Conservation (phyloP, 208 protist species). For the Strigomonas galati region DNA sequence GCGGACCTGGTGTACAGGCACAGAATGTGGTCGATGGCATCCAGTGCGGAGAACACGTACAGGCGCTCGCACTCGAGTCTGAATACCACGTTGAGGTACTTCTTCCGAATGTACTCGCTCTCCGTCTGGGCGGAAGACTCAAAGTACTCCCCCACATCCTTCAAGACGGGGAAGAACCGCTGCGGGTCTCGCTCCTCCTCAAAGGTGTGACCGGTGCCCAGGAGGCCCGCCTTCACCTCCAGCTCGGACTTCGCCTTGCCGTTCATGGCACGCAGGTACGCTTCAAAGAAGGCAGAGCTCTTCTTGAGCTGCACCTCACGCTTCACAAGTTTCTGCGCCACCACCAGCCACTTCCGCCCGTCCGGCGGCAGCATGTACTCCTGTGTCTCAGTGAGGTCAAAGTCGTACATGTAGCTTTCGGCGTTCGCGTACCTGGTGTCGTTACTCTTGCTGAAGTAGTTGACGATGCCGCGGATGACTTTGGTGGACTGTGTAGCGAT, state of each 20-base stretch:
- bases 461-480: slow-evolving; percentile 54
- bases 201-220: slow-evolving; percentile 35
- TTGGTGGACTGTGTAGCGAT: slow-evolving; percentile 58
- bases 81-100: slow-evolving; percentile 59
- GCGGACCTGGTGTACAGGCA: slow-evolving; percentile 36
- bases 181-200: slow-evolving; percentile 39
- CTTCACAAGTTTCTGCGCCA: background rate
- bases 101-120: slow-evolving; percentile 28
- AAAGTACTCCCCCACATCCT: slow-evolving; percentile 23
- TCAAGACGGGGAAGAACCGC: slow-evolving; percentile 18
- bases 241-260: slow-evolving; percentile 17
- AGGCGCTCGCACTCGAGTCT: slow-evolving; percentile 57
- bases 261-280: too few relatives aligned
- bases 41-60: slow-evolving; percentile 60
- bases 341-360: too few relatives aligned
- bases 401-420: slow-evolving; percentile 2
- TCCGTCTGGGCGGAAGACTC: slow-evolving; percentile 29
- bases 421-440: slow-evolving; percentile 12
- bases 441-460: slow-evolving; percentile 32
- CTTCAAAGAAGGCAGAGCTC: too few relatives aligned
- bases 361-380: background rate
- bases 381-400: background rate
- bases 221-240: slow-evolving; percentile 35
- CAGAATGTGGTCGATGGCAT: slow-evolving; percentile 64
- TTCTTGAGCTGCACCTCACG: background rate